Evolutionary conservation across 2,329 filamentous ascomycete species (phyloP).

Genomic region (Monilinia fructicola): DNA sequence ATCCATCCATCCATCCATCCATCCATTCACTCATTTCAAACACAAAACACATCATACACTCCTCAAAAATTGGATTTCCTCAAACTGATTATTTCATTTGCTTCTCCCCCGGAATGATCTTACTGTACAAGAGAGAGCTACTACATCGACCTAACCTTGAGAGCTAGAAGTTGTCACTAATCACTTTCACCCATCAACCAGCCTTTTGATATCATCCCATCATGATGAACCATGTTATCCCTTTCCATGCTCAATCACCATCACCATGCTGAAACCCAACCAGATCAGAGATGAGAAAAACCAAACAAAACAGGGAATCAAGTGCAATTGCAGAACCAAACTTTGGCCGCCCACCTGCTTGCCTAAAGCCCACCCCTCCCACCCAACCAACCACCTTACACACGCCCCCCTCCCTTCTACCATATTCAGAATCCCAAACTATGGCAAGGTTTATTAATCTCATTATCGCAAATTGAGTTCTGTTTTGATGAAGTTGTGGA

Average conservation of each 20-base stretch:
- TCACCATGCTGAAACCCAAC: slow-evolving; percentile 14
- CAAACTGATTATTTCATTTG: slow-evolving; percentile 5
- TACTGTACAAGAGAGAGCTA: slow-evolving; percentile 23
- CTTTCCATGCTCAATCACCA: slow-evolving; percentile 13
- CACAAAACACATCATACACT: not conserved
- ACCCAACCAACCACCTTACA: slow-evolving; percentile 10
- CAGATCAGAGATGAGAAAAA: slow-evolving; percentile 13
- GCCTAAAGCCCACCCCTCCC: slow-evolving; percentile 1
- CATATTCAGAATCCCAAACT: slow-evolving; percentile 15
- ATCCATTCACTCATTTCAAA: not conserved
- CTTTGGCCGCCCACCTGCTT: slow-evolving; percentile 19
- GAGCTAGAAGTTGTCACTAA: slow-evolving; percentile 15
- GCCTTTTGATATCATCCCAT: slow-evolving; percentile 20
- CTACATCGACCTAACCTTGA: slow-evolving; percentile 7
- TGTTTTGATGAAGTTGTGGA: slow-evolving; percentile 23
- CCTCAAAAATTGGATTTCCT: not conserved
- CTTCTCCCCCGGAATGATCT: slow-evolving; percentile 2
- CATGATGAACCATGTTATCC: slow-evolving; percentile 12
- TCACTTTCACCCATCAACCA: not conserved
- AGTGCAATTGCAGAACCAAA: slow-evolving; percentile 9
- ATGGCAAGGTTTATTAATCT: slow-evolving; percentile 30
- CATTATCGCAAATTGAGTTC: slow-evolving; percentile 33
- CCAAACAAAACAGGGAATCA: slow-evolving; percentile 3
- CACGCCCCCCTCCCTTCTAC: slow-evolving; percentile 17
- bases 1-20: no score